Evolutionary conservation across 345 rosid species (phyloP).

Genomic region (Ceriops zippeliana): DNA sequence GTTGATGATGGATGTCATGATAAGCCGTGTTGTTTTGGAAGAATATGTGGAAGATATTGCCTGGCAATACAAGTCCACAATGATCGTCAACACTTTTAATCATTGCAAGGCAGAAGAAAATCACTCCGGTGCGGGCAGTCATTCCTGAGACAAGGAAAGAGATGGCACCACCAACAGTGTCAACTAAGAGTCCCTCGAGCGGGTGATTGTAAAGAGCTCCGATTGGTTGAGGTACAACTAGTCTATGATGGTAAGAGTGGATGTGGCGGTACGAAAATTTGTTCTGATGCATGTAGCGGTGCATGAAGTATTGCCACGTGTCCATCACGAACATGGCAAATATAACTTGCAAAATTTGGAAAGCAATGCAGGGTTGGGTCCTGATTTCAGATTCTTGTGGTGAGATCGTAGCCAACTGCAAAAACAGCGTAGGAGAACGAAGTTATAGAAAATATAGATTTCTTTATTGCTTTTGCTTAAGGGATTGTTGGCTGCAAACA

Average conservation of each 20-base stretch:
- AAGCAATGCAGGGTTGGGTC: no score
- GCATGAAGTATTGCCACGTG: constrained; percentile 64
- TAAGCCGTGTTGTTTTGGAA: constrained; percentile 63
- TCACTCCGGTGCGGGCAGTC: constrained; percentile 47
- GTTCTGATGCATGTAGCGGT: constrained; percentile 63
- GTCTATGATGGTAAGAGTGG: constrained; percentile 63
- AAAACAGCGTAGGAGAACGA: no score
- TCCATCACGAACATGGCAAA: constrained; percentile 57
- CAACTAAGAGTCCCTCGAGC: constrained; percentile 55
- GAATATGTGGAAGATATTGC: constrained; percentile 51
- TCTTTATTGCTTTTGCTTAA: no score
- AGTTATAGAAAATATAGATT: no score
- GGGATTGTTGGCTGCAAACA: not conserved
- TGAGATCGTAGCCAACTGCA: no score
- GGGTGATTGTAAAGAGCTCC: constrained; percentile 71
- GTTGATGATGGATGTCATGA: constrained; percentile 74
- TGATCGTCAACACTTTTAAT: constrained; percentile 63
- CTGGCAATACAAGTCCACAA: constrained; percentile 61
- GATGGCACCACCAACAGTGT: constrained; percentile 59
- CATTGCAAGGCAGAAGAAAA: constrained; percentile 57
- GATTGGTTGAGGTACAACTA: constrained; percentile 55
- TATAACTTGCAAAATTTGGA: constrained; percentile 33
- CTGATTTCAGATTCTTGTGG: no score
- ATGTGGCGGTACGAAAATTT: constrained; percentile 53
- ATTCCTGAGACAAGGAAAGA: constrained; percentile 64